Evolutionary conservation across 352 stramenopile genomes (phyloP), one percentile per base, ranked within the genome.

Genomic region (Plasmopara halstedii): DNA sequence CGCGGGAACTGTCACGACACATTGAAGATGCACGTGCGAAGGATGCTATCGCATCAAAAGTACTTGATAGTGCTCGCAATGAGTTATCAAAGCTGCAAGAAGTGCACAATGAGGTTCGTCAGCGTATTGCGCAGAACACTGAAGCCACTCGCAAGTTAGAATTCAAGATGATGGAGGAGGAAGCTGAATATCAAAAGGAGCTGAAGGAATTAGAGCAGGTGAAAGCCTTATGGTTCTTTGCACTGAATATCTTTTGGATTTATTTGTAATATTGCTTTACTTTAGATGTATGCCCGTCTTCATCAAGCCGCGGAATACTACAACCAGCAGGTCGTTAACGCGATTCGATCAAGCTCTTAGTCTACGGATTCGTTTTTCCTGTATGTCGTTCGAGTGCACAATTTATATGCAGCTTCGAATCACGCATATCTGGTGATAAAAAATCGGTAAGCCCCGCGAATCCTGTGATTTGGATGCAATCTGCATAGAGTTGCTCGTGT

Each of bases 241-340:
- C 26, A 17, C 2, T 2, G 3, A 23, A 27, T 10, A 29, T 18
- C 19, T 42, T 32, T 10, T n/a, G 35, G 4, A 6, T 19, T 23
- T 25, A 37, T 31, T 21, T 41, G 8, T 8, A 40, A 19, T 15
- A 25, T 38, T 53, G 18, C 17, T 49, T 18, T 55, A 11, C 17
- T 9, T 44, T 32, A 89, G 68, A 85, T 86, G 70, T 89, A 85
- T 59, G 56, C 58, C 13, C 68, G 74, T 15, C 50, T 89, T 42
- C 70, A 82, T 46, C 55, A 81, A 40, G 60, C 78, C 1, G 64
- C 71, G 19, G 56, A 84, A 47, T 73, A 68, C 49, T 89, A 89
- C 69, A 89, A 87, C 45, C 54, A 64, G 6, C 62, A 83, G 50
- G 42, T 89, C 17, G 56, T 80, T 13, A 51, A 80, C 22, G 74